Evolutionary conservation across 139 green algal species (phyloP).

Genomic region (Haematococcus sp.): DNA sequence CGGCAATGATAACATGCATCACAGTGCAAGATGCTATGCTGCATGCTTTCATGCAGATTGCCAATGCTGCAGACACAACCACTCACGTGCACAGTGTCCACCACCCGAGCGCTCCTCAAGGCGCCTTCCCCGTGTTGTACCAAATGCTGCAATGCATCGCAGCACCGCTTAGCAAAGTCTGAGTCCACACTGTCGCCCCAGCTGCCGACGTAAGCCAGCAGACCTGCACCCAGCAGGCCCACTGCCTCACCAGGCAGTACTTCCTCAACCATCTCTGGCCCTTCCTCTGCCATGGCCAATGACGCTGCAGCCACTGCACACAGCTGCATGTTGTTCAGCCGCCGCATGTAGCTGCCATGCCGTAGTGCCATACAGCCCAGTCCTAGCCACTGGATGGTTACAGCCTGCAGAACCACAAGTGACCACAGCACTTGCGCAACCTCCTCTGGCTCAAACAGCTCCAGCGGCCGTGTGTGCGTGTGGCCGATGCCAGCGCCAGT

Average conservation of each 20-base stretch:
- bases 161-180: too few species aligned
- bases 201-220: too few species aligned
- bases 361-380: slow-evolving; percentile 2
- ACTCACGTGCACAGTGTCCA: background rate
- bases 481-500: too few species aligned
- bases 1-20: too few species aligned
- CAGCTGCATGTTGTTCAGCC: background rate
- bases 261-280: slow-evolving; percentile 17
- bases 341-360: background rate
- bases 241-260: slow-evolving; percentile 39
- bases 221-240: background rate
- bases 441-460: slow-evolving; percentile 5
- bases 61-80: too few species aligned
- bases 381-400: slow-evolving; percentile 3
- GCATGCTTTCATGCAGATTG: too few species aligned
- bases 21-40: too few species aligned
- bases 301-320: background rate
- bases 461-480: background rate
- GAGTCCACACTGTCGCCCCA: too few species aligned
- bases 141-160: too few species aligned
- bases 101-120: background rate
- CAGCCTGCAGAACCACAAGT: background rate
- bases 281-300: slow-evolving; percentile 1
- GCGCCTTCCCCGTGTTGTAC: background rate
- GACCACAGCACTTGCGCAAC: background rate